Base-by-base conservation (phyloP, 441 rosid genomes). In the Dalechampia spathulata region DNA sequence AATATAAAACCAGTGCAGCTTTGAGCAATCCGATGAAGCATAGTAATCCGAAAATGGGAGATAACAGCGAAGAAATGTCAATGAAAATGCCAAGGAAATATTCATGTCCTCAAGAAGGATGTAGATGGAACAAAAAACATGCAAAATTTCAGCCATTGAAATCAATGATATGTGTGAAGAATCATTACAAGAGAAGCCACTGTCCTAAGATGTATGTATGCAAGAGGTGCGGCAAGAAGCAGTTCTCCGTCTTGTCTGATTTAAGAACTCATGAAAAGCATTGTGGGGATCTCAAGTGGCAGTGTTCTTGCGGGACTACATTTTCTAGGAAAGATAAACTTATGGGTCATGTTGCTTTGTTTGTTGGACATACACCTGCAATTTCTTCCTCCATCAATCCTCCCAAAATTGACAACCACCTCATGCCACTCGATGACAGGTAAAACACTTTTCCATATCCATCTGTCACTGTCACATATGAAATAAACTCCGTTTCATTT, bases 101-200 rank as follows among this genome's bases (percentile, higher is more conserved):
- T 60, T 87, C 96, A 5, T 87, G 96, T 54, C 96, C 96, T 0
- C 85, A 83, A 1, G 86, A 81, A 54, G 96, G 94, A 37, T 87
- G 96, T 55, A 62, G 87, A 74, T 87, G 96, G 96, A 90, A 90
- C 76, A 72, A 69, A 61, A 90, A 57, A 49, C 97, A 90, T 50
- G 78, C 71, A 20, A 90, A 80, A 67, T 90, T 90, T 68, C 96
- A 85, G 66, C 97, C 97, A 4, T 37, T 90, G 68, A 90, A 90
- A 46, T 90, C 97, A 0, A 80, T 85, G 74, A 78, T 90, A 5
- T 90, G 96, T 49, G 91, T 70, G 56, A 90, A 87, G 77, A 90
- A 90, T 71, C 97, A 90, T 64, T 90, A 87, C 87, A 90, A 81
- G 83, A 83, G 97, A 34, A 85, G 87, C 71, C 97, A 90, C 41